A percentile compares a stretch with the other conserved stretches of the same genome.
Evolutionary conservation across 345 rosid genomes (phyloP).

Genomic region (Nasturtium officinale): DNA sequence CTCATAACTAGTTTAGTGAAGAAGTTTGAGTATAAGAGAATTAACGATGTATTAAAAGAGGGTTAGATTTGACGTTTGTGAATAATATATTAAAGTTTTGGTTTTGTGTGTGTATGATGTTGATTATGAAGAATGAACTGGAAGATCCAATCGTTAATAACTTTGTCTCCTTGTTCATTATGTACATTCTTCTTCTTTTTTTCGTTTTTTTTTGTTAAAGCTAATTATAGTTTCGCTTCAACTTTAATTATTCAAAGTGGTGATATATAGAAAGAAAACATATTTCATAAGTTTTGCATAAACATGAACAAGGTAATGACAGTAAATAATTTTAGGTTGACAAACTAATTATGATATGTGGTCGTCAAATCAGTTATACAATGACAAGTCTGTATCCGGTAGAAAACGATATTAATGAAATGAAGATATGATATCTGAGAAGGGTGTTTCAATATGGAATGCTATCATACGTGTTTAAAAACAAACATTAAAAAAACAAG

Average conservation of each 20-base stretch:
- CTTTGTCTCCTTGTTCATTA: no score
- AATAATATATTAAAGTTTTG: no score
- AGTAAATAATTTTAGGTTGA: not conserved
- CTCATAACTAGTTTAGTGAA: not conserved
- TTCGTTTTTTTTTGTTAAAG: no score
- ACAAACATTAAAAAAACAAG: not conserved
- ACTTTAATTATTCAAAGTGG: not conserved
- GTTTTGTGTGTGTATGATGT: no score
- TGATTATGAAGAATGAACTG: no score
- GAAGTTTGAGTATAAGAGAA: not conserved
- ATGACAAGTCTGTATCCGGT: not conserved
- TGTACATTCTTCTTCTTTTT: no score
- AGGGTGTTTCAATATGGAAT: not conserved
- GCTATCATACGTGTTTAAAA: conserved; percentile 8
- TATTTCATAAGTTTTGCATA: not conserved
- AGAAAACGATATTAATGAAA: not conserved
- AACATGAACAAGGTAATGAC: not conserved
- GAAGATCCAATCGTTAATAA: no score
- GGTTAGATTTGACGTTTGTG: not conserved
- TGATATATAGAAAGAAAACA: not conserved
- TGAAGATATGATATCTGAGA: no score
- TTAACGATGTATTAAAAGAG: not conserved
- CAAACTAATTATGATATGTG: not conserved
- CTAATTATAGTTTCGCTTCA: no score
- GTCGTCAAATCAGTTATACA: not conserved